Conservation (phyloP, 2,329 filamentous ascomycete species). For the Cytospora chrysosperma region DNA sequence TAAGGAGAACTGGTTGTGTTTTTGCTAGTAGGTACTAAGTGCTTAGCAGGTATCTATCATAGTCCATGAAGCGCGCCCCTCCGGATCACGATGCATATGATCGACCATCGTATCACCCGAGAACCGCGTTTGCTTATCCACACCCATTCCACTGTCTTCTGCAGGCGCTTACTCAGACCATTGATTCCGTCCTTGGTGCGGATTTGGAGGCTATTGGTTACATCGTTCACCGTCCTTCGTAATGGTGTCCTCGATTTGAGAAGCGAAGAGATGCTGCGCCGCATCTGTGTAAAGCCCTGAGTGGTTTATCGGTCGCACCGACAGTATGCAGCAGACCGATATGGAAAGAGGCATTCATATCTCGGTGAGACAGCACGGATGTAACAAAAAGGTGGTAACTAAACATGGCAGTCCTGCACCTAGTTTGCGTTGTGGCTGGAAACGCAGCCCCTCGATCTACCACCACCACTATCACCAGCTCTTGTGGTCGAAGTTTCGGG, state of each 20-base stretch:
- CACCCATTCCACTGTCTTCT: background rate
- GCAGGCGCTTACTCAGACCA: background rate
- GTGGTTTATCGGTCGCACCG: background rate
- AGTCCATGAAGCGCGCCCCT: too few species aligned
- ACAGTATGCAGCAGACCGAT: background rate
- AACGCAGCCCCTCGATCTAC: background rate
- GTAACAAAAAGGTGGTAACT: background rate
- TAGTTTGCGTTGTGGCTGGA: background rate
- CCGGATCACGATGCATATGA: too few species aligned
- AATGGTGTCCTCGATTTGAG: background rate
- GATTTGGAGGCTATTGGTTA: too few species aligned
- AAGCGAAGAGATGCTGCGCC: background rate
- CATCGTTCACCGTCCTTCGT: background rate
- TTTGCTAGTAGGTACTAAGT: too few species aligned
- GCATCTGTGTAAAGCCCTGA: background rate
- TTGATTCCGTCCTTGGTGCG: background rate
- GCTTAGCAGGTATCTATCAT: too few species aligned
- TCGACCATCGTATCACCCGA: too few species aligned
- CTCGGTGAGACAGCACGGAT: background rate
- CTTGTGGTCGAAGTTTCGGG: background rate
- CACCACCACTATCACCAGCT: background rate
- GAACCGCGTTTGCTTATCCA: too few species aligned
- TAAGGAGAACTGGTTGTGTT: slow-evolving; percentile 42
- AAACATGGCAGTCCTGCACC: background rate
- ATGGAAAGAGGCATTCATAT: background rate